Evolutionary conservation across 441 rosid species (phyloP), one percentile per base, ranked within the genome.

Genomic region (Dalechampia spathulata): DNA sequence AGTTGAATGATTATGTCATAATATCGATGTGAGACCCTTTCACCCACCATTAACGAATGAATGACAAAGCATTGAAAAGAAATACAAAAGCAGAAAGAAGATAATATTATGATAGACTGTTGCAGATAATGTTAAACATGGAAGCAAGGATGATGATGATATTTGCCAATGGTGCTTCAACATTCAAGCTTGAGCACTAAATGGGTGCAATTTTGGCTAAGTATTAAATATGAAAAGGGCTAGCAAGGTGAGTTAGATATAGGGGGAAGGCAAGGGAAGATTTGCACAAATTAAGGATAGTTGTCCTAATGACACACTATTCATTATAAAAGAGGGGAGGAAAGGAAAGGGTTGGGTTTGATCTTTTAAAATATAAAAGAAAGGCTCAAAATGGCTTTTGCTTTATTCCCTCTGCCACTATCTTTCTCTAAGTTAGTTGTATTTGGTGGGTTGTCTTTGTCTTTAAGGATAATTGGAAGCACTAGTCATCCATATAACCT

Each of bases 361-460:
- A 16, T 11, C 17, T 28, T 16, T 16, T 27, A 30, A 3, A 50
- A 28, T 6, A 16, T 8, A 17, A 16, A 51, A 32, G 15, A 32
- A 48, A 62, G 40, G 41, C 46, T 15, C 12, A 58, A 32, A 55
- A 73, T 60, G 64, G 30, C 58, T 54, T 66, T 62, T 7, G 48
- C 84, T 82, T 79, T 83, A 72, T 70, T 61, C 79, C 63, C 83
- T 82, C 67, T 30, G 8, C 34, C 34, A 30, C 34, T 30, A 8
- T 30, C 34, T 30, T 30, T 43, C 30, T 60, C 56, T 63, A 64
- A 67, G 63, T 72, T 72, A 67, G 63, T 72, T 72, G 83, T 67
- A 69, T 80, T 80, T 73, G 86, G 86, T 83, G 68, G 65, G 55
- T 73, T 61, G 80, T 74, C 81, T 22, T 73, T 75, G 77, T 80